A percentile compares a stretch with the other conserved stretches of the same genome.
These are phyloP conservation scores for Mucuna pruriens DNA, from an alignment of 306 rosid genomes.

Conservation along the genomic window DNA sequence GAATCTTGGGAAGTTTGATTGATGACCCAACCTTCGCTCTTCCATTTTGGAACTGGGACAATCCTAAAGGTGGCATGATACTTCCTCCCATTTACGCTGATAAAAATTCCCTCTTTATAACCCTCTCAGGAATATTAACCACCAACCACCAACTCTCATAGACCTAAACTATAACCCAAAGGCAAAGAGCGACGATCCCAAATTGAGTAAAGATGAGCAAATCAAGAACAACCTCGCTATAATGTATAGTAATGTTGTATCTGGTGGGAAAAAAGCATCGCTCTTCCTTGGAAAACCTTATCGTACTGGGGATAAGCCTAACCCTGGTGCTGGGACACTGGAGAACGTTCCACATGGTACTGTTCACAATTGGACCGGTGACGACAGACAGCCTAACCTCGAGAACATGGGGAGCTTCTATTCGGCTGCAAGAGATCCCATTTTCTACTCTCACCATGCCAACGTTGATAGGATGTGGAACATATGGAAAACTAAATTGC, in stretches of 20 bases:
- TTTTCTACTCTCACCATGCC: conserved; percentile 66
- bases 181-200: too few species aligned
- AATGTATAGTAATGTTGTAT: too few species aligned
- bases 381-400: conserved; percentile 41
- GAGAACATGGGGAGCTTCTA: conserved; percentile 87
- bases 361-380: conserved; percentile 78
- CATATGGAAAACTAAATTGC: conserved; percentile 72
- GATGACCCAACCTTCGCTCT: too few species aligned
- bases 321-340: too few species aligned
- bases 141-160: too few species aligned
- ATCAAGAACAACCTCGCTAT: too few species aligned
- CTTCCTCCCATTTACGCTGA: conserved; percentile 54
- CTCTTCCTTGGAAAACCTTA: too few species aligned
- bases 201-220: too few species aligned
- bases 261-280: too few species aligned
- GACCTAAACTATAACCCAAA: conserved; percentile 55
- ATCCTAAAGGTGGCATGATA: conserved; percentile 62
- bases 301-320: too few species aligned
- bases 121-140: conserved; percentile 39
- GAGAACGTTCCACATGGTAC: too few species aligned
- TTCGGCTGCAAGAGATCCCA: conserved; percentile 73
- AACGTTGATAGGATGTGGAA: conserved; percentile 80
- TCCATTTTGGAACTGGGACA: conserved; percentile 84
- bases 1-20: conserved; percentile 65
- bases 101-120: conserved; percentile 60